Conservation (phyloP, 768 basidiomycete genomes). For the Hygrophoropsis aurantiaca region DNA sequence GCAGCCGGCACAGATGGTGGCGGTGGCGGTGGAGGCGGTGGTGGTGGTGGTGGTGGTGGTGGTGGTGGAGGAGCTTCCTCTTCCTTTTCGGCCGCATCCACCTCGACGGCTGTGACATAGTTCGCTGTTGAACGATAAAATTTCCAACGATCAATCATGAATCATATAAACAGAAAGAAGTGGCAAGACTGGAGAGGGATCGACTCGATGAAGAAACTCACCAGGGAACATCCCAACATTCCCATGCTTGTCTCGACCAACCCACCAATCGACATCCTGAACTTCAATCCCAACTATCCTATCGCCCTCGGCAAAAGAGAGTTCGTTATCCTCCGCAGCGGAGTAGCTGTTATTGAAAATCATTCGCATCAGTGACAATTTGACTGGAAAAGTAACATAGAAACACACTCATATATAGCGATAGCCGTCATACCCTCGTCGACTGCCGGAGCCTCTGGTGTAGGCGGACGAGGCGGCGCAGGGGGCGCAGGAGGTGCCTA, state of each 20-base stretch:
- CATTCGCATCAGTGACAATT: no score
- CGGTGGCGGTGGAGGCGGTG: conserved; percentile 46
- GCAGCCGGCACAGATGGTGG: no score
- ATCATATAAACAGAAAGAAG: no score
- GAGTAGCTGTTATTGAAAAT: conserved; percentile 61
- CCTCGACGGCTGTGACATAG: conserved; percentile 79
- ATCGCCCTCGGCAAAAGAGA: conserved; percentile 84
- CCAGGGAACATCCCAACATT: conserved; percentile 75
- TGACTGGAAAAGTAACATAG: neutral
- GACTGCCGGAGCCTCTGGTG: conserved; percentile 40
- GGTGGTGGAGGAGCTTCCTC: conserved; percentile 52
- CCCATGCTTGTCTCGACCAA: conserved; percentile 58
- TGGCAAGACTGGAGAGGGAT: no score
- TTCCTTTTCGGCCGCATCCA: conserved; percentile 37
- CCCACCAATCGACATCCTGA: conserved; percentile 89
- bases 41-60: conserved; percentile 57
- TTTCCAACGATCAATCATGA: no score
- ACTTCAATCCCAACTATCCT: conserved; percentile 76
- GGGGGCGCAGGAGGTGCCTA: no score
- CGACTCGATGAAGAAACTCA: no score
- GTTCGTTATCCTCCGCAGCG: conserved; percentile 88
- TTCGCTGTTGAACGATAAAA: no score
- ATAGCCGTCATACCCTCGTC: conserved; percentile 64
- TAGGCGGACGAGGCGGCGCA: conserved; percentile 42
- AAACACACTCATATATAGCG: conserved; percentile 69